phyloP scores from a whole-genome alignment of 306 rosid species.

The Pterocarpus santalinus region DNA sequence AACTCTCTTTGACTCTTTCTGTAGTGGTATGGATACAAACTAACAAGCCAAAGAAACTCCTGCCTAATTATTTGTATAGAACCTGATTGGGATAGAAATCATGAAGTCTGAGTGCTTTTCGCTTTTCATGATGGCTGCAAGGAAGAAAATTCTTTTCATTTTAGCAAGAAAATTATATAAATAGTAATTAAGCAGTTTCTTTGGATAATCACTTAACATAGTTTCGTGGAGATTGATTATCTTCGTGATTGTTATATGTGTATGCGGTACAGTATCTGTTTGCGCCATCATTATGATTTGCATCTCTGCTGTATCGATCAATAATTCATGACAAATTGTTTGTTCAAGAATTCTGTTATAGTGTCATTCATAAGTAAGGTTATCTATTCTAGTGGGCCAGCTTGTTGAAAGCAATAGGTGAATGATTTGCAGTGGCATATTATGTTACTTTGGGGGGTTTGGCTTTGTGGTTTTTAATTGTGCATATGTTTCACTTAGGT shows the following conservation, averaged over 20 bases:
- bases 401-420: background rate
- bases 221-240: background rate
- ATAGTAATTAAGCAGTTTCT: slow-evolving; percentile 8
- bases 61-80: background rate
- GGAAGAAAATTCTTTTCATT: background rate
- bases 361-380: background rate
- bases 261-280: background rate
- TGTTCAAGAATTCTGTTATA: slow-evolving; percentile 2
- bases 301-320: slow-evolving; percentile 3
- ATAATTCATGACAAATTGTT: slow-evolving; percentile 3
- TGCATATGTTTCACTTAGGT: background rate
- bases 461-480: slow-evolving; percentile 11
- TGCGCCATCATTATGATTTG: slow-evolving; percentile 8
- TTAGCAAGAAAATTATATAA: background rate
- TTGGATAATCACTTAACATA: background rate
- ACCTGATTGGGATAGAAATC: background rate
- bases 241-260: background rate
- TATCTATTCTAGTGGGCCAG: no score
- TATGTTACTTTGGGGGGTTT: background rate
- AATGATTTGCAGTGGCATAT: slow-evolving; percentile 6
- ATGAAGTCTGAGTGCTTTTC: background rate
- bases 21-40: background rate
- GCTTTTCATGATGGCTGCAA: background rate
- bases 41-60: slow-evolving; percentile 13
- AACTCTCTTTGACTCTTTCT: background rate